These are phyloP conservation scores for Rhizophora apiculata DNA, from an alignment of 345 rosid species.

Conservation along the genomic window DNA sequence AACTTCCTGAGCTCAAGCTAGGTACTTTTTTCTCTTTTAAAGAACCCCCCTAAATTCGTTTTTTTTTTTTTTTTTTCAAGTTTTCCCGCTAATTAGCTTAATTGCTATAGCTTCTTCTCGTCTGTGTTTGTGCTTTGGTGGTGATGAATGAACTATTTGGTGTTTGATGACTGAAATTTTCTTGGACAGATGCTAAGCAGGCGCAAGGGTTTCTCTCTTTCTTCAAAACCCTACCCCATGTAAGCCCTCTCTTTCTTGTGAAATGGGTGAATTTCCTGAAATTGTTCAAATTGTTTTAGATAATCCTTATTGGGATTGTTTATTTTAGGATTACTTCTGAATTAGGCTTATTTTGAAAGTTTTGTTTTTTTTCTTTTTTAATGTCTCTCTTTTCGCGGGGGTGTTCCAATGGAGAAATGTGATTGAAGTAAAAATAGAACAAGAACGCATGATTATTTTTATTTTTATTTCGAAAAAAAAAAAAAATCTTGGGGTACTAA, in stretches of 20 bases:
- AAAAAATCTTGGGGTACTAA: background rate
- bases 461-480: background rate
- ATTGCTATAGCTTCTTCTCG: background rate
- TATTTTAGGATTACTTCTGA: no score
- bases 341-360: no score
- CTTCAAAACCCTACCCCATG: conserved; percentile 84
- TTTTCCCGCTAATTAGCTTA: background rate
- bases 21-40: conserved; percentile 36
- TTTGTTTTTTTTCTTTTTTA: no score
- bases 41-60: background rate
- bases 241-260: conserved; percentile 30
- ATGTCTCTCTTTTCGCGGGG: no score
- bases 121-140: conserved; percentile 7
- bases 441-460: no score
- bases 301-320: background rate
- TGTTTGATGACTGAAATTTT: conserved; percentile 4
- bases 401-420: no score
- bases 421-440: no score
- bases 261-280: background rate
- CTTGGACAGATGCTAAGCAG: conserved; percentile 69
- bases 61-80: background rate
- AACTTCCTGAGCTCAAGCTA: conserved; percentile 88
- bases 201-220: conserved; percentile 96
- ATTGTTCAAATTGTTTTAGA: background rate
- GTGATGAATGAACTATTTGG: conserved; percentile 19